phyloP scores from a whole-genome alignment of 257 asterid species.

The Hygrophila difformis region DNA sequence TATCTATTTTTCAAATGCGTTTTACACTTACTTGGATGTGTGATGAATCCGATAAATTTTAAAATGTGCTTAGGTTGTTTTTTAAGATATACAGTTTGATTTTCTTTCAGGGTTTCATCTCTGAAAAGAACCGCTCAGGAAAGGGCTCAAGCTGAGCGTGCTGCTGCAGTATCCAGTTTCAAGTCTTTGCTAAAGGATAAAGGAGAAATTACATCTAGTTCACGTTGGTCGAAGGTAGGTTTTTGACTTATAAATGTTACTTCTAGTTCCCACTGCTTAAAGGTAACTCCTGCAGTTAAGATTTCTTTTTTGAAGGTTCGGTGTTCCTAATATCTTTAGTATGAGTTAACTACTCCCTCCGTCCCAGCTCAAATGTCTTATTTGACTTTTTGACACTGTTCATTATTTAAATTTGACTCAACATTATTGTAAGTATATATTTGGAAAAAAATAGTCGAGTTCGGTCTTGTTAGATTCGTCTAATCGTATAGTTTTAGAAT shows the following conservation, averaged over 20 bases:
- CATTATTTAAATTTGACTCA: no score
- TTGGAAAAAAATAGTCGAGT: no score
- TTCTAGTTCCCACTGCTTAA: neutral
- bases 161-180: constrained; percentile 58
- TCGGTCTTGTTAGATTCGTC: no score
- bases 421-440: no score
- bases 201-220: constrained; percentile 50
- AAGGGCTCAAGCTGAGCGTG: constrained; percentile 70
- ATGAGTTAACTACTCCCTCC: no score
- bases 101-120: constrained; percentile 51
- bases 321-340: no score
- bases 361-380: no score
- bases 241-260: neutral
- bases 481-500: no score
- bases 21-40: no score
- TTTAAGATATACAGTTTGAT: constrained; percentile 16
- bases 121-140: constrained; percentile 73
- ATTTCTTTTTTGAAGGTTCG: no score
- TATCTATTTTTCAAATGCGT: no score
- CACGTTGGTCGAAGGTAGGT: constrained; percentile 94
- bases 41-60: constrained; percentile 9
- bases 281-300: neutral
- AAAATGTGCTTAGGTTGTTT: constrained; percentile 7
- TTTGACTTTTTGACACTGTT: no score
- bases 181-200: constrained; percentile 76